Base-by-base conservation (phyloP, 805 yeast genomes). In the Cyberlindnera amylophila region DNA sequence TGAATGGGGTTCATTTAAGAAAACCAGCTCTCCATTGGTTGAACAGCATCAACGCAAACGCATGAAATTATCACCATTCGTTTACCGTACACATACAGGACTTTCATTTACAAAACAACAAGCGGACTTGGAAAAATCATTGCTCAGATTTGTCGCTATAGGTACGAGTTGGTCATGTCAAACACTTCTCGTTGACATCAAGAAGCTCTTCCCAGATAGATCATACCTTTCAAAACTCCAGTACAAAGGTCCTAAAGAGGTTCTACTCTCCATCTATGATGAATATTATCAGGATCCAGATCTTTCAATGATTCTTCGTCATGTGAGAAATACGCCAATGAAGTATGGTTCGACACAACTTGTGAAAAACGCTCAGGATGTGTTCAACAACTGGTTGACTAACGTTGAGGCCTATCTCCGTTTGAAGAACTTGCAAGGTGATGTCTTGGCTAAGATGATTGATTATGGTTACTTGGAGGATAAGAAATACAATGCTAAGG, bases 381-480 rank as follows among this genome's bases (percentile, higher is more conserved):
- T 51, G 8, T 51, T 44, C 29, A 39, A 32, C 16, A 47, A 50
- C 28, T 57, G 62, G 62, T 6, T 42, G 13, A 39, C 44, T 11
- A 52, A 51, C 31, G 43, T 58, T 13, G 54, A 53, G 16, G 54
- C 57, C 0, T 55, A 55, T 29, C 11, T 32, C 3, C 47, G 38
- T 14, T 40, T 57, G 23, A 21, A 34, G 15, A 11, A 34, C 2
- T 39, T 58, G 13, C 59, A 58, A 34, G 61, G 61, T 5, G 53
- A 50, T 13, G 32, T 46, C 2, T 28, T 58, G 15, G 59, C 58
- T 2, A 45, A 36, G 29, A 45, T 59, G 26, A 17, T 58, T 6
- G 58, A 55, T 34, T 51, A 49, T 31, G 64, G 63, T 0, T 55
- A 52, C 31, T 15, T 58, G 18, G 58, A 58, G 39, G 63, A 60